Conservation (phyloP, 1,139 yeast genomes). For the Scheffersomyces illinoinensis region DNA sequence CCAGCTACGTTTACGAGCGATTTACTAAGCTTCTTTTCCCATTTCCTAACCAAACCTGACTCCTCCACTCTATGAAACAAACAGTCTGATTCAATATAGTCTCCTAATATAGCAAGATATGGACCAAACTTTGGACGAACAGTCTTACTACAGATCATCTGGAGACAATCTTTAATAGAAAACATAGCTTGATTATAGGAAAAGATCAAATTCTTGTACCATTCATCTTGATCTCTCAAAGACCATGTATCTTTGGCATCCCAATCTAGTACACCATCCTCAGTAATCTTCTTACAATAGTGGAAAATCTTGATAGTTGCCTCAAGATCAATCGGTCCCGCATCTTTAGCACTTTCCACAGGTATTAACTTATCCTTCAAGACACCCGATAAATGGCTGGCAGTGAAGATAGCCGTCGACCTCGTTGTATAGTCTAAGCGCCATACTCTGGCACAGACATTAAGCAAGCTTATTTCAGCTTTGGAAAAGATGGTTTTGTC, state of each 20-base stretch:
- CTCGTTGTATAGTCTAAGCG: slow-evolving; percentile 54
- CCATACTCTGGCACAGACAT: slow-evolving; percentile 59
- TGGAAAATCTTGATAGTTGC: slow-evolving; percentile 29
- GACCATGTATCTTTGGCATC: slow-evolving; percentile 46
- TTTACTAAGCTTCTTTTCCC: slow-evolving; percentile 54
- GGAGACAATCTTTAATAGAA: slow-evolving; percentile 46
- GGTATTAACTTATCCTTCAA: slow-evolving; percentile 31
- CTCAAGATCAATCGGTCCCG: slow-evolving; percentile 32
- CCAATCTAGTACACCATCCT: slow-evolving; percentile 38
- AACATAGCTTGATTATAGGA: slow-evolving; percentile 52
- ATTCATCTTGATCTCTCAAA: slow-evolving; percentile 49
- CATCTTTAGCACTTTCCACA: slow-evolving; percentile 25
- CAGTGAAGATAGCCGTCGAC: slow-evolving; percentile 54
- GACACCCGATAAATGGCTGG: slow-evolving; percentile 46
- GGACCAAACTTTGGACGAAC: slow-evolving; percentile 67
- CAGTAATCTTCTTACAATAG: slow-evolving; percentile 28
- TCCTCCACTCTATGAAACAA: slow-evolving; percentile 38
- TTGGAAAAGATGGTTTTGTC: slow-evolving; percentile 36
- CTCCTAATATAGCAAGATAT: slow-evolving; percentile 49
- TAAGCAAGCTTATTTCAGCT: slow-evolving; percentile 41
- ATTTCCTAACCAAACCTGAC: slow-evolving; percentile 43
- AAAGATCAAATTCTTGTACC: slow-evolving; percentile 49
- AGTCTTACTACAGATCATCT: slow-evolving; percentile 45
- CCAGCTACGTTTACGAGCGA: slow-evolving; percentile 57
- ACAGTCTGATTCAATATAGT: slow-evolving; percentile 51